phyloP scores from a whole-genome alignment of 805 yeast genomes.

The Zygoascus tannicola region DNA sequence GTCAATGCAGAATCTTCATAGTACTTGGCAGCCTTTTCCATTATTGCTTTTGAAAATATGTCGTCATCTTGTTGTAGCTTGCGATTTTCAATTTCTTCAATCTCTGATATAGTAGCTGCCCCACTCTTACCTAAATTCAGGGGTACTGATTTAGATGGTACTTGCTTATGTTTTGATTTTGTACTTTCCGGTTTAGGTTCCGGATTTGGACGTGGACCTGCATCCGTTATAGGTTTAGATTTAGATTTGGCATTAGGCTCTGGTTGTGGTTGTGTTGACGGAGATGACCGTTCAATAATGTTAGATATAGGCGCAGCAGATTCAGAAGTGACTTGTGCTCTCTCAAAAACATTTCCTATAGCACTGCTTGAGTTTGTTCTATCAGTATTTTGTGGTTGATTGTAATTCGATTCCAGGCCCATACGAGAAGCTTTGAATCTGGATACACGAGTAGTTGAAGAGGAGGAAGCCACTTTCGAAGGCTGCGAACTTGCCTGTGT shows the following conservation, averaged over 20 bases:
- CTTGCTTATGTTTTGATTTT: background rate
- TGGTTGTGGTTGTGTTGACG: background rate
- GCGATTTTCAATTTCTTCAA: background rate
- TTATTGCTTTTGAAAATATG: slow-evolving; percentile 7
- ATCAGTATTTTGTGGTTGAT: no score
- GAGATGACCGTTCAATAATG: slow-evolving; percentile 7
- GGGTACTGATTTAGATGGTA: background rate
- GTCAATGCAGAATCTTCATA: slow-evolving; percentile 14
- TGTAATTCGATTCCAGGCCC: no score
- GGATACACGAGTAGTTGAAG: background rate
- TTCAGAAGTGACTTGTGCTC: no score
- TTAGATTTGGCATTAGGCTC: background rate
- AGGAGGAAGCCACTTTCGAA: no score
- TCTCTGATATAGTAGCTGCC: background rate
- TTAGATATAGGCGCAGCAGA: no score
- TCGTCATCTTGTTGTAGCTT: background rate
- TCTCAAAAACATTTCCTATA: no score
- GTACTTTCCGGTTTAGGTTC: no score
- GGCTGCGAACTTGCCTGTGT: no score
- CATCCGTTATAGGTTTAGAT: background rate
- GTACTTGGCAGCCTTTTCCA: slow-evolving; percentile 14
- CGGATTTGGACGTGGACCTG: no score
- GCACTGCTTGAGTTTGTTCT: no score
- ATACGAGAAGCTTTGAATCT: slow-evolving; percentile 1
- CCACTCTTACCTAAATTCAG: background rate